Evolutionary conservation across 768 basidiomycete genomes (phyloP), one percentile per base, ranked within the genome.

Genomic region (Suillus subalutaceus): DNA sequence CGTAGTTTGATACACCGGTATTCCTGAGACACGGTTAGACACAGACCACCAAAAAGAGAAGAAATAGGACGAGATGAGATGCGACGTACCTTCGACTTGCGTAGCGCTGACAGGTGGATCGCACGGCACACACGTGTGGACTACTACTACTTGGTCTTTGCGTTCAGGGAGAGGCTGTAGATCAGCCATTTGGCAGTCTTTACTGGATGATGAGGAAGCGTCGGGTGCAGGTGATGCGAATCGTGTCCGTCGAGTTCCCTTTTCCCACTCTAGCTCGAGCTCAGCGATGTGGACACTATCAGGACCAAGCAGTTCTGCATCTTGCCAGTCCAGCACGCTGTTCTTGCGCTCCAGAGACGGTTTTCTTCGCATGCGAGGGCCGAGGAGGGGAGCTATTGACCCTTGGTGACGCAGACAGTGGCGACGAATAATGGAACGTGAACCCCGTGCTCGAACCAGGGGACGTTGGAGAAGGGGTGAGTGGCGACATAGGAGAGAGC

Each of bases 1-100:
- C 62, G 78, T 81, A 76, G 87, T 90, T 73, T 90, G 89, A 76
- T 91, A 92, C 60, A 92, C 90, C 46, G 89, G 85, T 64, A 92
- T 88, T 69, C 88, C 91, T 92, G 71, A 7, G 20, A 66, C 60
- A 10, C 53, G n/a, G 64, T 74, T 62, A 74, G 62, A 30, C 57
- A 26, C 20, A 30, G 23, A 60, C 20, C 15, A 52, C 35, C 43
- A 6, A 16, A 13, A 13, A 10, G 9, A 30, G 52, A 53, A 30
- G 30, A 53, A 18, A 43, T 38, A 6, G 35, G 30, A n/a, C 6
- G 50, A 30, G 15, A 52, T 8, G 15, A 15, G 13, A 16, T n/a
- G 26, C 1, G 62, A 73, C 85, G 40, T 65, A 90, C 90, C 90
- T 84, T 91, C 90, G 64, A 90, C 78, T 71, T 89, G 86, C 6